Evolutionary conservation across 1,139 yeast species (phyloP).

Genomic region (Sugiyamaella pinicola): DNA sequence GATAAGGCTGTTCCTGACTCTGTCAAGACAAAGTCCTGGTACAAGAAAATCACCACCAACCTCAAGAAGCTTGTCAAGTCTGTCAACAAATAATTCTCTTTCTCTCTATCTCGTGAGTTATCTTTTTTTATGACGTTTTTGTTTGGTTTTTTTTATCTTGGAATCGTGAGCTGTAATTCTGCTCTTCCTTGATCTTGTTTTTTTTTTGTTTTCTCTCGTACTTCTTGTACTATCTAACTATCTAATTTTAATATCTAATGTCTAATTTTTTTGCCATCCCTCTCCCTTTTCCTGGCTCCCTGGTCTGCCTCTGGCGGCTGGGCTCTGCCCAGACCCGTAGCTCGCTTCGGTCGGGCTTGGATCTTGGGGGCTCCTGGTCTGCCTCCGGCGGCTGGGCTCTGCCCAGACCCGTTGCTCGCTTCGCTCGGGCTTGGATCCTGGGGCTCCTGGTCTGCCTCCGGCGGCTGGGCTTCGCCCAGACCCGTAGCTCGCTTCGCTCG

Average conservation of each 20-base stretch:
- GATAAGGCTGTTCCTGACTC: conserved; percentile 29
- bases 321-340: too few relatives aligned
- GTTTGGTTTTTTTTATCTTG: conserved; percentile 4
- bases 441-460: too few relatives aligned
- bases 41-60: conserved; percentile 53
- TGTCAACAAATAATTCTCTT: conserved; percentile 27
- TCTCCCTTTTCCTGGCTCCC: background rate
- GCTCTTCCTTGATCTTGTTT: conserved; percentile 20
- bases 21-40: conserved; percentile 51
- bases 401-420: too few relatives aligned
- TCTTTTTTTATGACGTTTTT: conserved; percentile 15
- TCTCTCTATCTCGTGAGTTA: background rate
- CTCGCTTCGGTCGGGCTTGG: too few relatives aligned
- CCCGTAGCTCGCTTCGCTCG: too few relatives aligned
- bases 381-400: too few relatives aligned
- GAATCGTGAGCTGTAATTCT: conserved; percentile 19
- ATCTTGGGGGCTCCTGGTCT: too few relatives aligned
- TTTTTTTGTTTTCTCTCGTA: conserved; percentile 17
- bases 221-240: conserved; percentile 1
- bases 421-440: too few relatives aligned
- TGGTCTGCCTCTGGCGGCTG: conserved; percentile 11
- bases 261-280: conserved; percentile 20
- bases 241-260: conserved; percentile 14
- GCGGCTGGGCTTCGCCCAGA: too few relatives aligned
- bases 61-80: conserved; percentile 50